phyloP scores from a whole-genome alignment of 352 stramenopile species.

The Globisporangium takayamanum region DNA sequence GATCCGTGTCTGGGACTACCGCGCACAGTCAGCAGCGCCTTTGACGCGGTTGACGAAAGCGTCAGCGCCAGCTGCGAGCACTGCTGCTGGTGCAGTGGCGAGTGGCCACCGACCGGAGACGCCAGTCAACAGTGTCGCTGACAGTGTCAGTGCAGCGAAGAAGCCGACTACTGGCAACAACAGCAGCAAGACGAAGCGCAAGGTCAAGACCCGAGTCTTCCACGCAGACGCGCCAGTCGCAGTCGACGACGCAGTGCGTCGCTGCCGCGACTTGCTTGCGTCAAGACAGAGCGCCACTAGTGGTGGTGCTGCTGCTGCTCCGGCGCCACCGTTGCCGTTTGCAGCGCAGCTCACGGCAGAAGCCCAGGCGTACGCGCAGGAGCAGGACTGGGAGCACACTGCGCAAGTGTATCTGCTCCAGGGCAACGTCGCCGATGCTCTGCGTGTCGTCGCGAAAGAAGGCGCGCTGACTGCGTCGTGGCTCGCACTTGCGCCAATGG shows the following conservation, averaged over 20 bases:
- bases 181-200: slow-evolving; percentile 19
- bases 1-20: slow-evolving; percentile 54
- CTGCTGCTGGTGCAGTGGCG: not conserved
- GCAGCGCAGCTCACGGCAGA: slow-evolving; percentile 11
- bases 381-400: slow-evolving; percentile 44
- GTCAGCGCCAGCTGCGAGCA: not conserved
- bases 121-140: not conserved
- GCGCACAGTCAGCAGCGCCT: slow-evolving; percentile 14
- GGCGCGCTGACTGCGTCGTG: slow-evolving; percentile 35
- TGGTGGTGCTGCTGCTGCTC: too few species aligned
- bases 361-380: slow-evolving; percentile 17
- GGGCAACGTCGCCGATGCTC: slow-evolving; percentile 44
- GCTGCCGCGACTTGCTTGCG: slow-evolving; percentile 12
- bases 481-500: slow-evolving; percentile 68
- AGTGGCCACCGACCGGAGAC: not conserved
- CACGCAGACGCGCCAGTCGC: slow-evolving; percentile 15
- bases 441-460: slow-evolving; percentile 51
- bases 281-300: not conserved
- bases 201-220: slow-evolving; percentile 17
- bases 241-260: slow-evolving; percentile 14
- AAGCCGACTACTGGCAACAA: slow-evolving; percentile 5
- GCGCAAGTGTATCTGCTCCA: slow-evolving; percentile 46
- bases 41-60: not conserved
- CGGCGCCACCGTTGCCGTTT: not conserved
- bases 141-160: slow-evolving; percentile 2